Base-by-base conservation (phyloP, 2,329 filamentous ascomycete genomes). In the Helotiales sp. region DNA sequence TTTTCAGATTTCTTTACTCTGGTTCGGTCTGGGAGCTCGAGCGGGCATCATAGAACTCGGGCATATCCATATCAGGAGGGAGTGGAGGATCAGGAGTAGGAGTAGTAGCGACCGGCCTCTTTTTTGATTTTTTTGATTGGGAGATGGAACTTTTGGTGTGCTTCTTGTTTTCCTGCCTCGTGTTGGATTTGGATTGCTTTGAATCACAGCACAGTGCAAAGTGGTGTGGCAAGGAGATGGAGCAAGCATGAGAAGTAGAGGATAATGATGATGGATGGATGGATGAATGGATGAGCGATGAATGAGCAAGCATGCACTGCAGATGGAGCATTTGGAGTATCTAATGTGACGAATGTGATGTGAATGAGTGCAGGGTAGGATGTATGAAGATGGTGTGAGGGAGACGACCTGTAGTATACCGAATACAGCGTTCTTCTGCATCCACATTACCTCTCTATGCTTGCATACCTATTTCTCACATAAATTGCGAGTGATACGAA, bases 1-100 rank as follows among this genome's bases (percentile, higher is more conserved):
- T n/a, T n/a, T n/a, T n/a, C n/a, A n/a, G n/a, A n/a, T n/a, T 22
- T 17, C 7, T 37, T 57, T 54, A 2, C 17, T 20, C 22, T 13
- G 24, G 26, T 52, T n/a, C 40, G 28, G 11, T 34, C 20, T 57
- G 54, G 52, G 20, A n/a, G n/a, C 20, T 34, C 20, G 30, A 34
- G 54, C 20, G 54, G 20, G 54, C 30, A 55, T 40, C 20, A 57
- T 57, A 57, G 54, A 57, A 40, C 32, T 37, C 30, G 32, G 54
- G 30, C 30, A 37, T 37, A 52, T 52, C 11, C 6, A 20, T 45
- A 45, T 45, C 40, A 17, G 54, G 54, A 57, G 30, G 54, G 32
- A 37, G 30, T 20, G 54, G 30, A 37, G 54, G 30, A 37, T 11
- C 24, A 57, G 52, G 30, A 55, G 20, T 32, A 32, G 49, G 15